Percentiles rank a stretch among this genome's conserved stretches.
These are phyloP conservation scores for Solanum clarkiae DNA, from an alignment of 257 asterid species.

Conservation along the genomic window DNA sequence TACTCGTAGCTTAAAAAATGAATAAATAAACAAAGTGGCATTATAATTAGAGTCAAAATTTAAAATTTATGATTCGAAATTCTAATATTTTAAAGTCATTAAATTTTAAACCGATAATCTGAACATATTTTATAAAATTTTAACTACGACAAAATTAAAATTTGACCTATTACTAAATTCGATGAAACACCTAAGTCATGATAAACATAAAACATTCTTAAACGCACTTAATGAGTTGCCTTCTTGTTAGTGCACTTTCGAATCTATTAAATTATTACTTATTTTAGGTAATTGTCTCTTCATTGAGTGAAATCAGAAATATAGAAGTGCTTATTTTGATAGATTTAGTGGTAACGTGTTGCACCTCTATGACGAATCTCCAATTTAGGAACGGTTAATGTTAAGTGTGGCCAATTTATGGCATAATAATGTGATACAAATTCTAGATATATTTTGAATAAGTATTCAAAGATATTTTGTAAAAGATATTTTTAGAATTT, in stretches of 20 bases:
- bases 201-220: background rate
- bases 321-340: too few species aligned
- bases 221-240: background rate
- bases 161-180: background rate
- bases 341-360: too few species aligned
- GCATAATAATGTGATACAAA: too few species aligned
- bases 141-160: background rate
- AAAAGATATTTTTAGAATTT: too few species aligned
- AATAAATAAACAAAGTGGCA: background rate
- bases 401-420: too few species aligned
- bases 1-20: background rate
- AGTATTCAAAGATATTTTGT: too few species aligned
- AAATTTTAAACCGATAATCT: background rate
- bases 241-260: background rate
- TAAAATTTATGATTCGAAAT: background rate
- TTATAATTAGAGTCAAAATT: background rate
- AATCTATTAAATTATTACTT: background rate
- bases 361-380: too few species aligned
- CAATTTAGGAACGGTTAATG: too few species aligned
- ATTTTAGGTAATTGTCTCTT: background rate
- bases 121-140: background rate
- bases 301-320: too few species aligned
- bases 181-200: background rate
- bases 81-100: background rate
- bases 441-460: too few species aligned